Percentiles rank a stretch among this genome's conserved stretches.
phyloP scores from a whole-genome alignment of 305 asterid genomes.

The Fraxinus dipetala region DNA sequence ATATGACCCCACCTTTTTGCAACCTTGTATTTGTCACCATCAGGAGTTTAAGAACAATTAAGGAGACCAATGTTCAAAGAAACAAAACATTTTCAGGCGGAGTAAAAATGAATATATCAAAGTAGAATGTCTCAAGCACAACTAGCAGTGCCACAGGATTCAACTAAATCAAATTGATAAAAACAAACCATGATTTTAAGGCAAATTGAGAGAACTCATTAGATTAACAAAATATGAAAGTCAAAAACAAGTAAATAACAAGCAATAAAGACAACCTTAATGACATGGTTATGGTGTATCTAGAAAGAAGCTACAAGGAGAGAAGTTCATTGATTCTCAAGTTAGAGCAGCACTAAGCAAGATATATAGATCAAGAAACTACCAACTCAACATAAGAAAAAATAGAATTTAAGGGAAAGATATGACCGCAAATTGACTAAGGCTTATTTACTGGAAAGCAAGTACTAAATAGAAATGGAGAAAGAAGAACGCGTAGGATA shows the following conservation, averaged over 20 bases:
- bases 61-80: slow-evolving; percentile 41
- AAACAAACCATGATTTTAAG: slow-evolving; percentile 15
- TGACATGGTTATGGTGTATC: background rate
- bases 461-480: slow-evolving; percentile 16
- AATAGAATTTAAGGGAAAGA: background rate
- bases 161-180: slow-evolving; percentile 9
- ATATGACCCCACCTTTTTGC: slow-evolving; percentile 84
- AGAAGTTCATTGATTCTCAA: background rate
- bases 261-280: slow-evolving; percentile 11
- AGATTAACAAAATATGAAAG: slow-evolving; percentile 14
- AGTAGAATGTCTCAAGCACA: background rate
- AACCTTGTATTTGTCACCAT: slow-evolving; percentile 91
- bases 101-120: slow-evolving; percentile 6
- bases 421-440: slow-evolving; percentile 16
- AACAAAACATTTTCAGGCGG: background rate
- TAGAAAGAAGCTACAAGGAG: slow-evolving; percentile 6
- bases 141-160: slow-evolving; percentile 7
- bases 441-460: slow-evolving; percentile 11
- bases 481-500: slow-evolving; percentile 56
- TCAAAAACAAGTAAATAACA: background rate
- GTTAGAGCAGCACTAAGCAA: background rate
- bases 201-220: slow-evolving; percentile 14
- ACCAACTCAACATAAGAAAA: background rate
- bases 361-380: slow-evolving; percentile 12
- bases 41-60: slow-evolving; percentile 70